Evolutionary conservation across 2,329 filamentous ascomycete genomes (phyloP), one percentile per base, ranked within the genome.

Genomic region (Bipolaris bicolor): DNA sequence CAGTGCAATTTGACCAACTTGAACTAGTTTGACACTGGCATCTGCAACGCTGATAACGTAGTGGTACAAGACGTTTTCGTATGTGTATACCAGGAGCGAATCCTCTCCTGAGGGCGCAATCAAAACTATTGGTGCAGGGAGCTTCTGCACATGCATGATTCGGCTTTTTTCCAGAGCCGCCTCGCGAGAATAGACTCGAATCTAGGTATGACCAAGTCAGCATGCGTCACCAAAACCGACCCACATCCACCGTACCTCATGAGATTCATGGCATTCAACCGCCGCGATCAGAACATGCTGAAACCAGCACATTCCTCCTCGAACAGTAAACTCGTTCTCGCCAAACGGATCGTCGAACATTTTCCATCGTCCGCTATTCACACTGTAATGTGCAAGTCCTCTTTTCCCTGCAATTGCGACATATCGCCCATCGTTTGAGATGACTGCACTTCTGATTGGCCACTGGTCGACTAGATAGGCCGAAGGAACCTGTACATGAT

Each of bases 221-320:
- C 48, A 24, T 53, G 10, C 20, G 5, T 2, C 15, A 51, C 20
- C 20, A 18, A 48, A 48, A 33, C 9, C 1, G 39, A 2, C 16
- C 18, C 10, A 24, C 5, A 15, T 15, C 37, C 3, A 2, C 3
- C 73, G 56, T 76, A 86, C 84, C 80, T 97, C 90, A 68, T 92
- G 92, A 20, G 88, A 88, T 64, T 88, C 86, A 65, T 90, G 90
- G 52, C 87, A 88, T 76, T 99, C 95, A n/a, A 97, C 89, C 3
- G 94, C 92, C 37, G 92, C 93, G 54, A 98, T 91, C 16, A 99
- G 82, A 31, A 98, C 90, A 77, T 99, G 94, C 65, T 96, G 92
- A 73, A 96, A 93, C 95, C 95, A 99, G 74, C 94, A 98, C 93
- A 99, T 97, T 6, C 95, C 95, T 47, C 95, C 95, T 61, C 93